Evolutionary conservation across 1,139 yeast species (phyloP), one percentile per base, ranked within the genome.

Genomic region (Geotrichum restrictum): DNA sequence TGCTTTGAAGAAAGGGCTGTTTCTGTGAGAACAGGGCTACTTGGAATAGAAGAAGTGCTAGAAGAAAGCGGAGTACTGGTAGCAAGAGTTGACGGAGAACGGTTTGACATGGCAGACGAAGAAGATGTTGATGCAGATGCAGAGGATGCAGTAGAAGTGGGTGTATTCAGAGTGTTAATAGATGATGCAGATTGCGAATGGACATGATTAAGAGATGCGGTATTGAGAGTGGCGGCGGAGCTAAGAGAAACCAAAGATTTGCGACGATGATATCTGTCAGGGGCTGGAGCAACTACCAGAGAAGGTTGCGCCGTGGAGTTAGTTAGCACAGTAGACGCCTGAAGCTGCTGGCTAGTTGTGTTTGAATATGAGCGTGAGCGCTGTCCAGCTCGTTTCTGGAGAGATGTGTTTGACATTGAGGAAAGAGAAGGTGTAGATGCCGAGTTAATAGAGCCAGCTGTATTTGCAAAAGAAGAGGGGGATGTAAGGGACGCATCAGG

Each of bases 191-290:
- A 31, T 47, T 52, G 49, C 19, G 52, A 48, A 24, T 51, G 45
- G 34, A 21, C 29, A 32, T 52, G 52, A 19, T 27, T 42, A 18
- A 38, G 10, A 8, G 36, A 22, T 3, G 42, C 24, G 27, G 41
- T 24, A 16, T 10, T 18, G 13, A 29, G 7, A n/a, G n/a, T 27
- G 3, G 44, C 45, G 29, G 51, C 38, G 29, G 53, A 44, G 42
- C 54, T 27, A 27, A 50, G 38, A 24, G 54, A 33, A 14, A 53
- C 37, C 18, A 57, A 51, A 11, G 61, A 61, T 53, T 59, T 59
- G 50, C 65, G 57, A 16, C 69, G 63, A 51, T 66, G 68, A 49
- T 66, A 66, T 27, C 69, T 56, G 48, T 62, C 68, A 13, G 69
- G 69, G 37, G 57, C 57, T 11, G 53, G 53, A 29, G 56, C 50